Evolutionary conservation across 2,329 filamentous ascomycete genomes (phyloP), one percentile per base, ranked within the genome.

Genomic region (Aureobasidium sp.): DNA sequence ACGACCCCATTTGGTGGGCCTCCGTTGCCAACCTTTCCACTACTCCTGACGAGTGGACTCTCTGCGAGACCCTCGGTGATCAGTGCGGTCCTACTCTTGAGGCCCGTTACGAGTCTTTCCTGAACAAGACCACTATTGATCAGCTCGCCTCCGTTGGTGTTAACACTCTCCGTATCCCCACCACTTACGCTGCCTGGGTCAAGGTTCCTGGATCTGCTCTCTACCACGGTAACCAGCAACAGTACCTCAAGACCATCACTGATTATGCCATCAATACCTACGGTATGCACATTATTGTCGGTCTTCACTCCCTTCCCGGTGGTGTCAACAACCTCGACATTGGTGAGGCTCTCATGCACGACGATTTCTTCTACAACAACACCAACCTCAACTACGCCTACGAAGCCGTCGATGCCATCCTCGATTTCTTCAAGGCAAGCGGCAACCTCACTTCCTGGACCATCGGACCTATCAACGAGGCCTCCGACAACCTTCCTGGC

Each of bases 111-210:
- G 61, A 60, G 10, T 59, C 64, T 2, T 69, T 60, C 49, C 57
- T 68, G 50, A 66, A 57, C n/a, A 60, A 60, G 1, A 48, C 56
- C 1, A 60, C 62, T 25, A 68, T 70, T 47, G 68, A 70, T 53
- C 61, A 62, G 45, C 57, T 69, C 12, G 69, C 64, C 10, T 57
- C 59, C 12, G 57, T 58, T 3, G 64, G 63, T 8, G 58, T 70
- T 27, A 66, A 66, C 39, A 59, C 63, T 4, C 61, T 70, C 12
- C 61, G 47, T n/a, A 70, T 71, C 17, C 66, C 68, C 1, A 68
- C 64, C 1, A 65, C 64, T 6, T 70, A 70, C 40, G 64, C 68
- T 1, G 66, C 66, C 4, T 71, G 67, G 68, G 55, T 69, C 42
- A 60, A 65, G 14, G 61, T 69, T 7, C 66, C 67, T 6, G 66